Percentiles rank a stretch among this genome's conserved stretches.
phyloP scores from a whole-genome alignment of 257 asterid genomes.

The Solanum medicagineum region DNA sequence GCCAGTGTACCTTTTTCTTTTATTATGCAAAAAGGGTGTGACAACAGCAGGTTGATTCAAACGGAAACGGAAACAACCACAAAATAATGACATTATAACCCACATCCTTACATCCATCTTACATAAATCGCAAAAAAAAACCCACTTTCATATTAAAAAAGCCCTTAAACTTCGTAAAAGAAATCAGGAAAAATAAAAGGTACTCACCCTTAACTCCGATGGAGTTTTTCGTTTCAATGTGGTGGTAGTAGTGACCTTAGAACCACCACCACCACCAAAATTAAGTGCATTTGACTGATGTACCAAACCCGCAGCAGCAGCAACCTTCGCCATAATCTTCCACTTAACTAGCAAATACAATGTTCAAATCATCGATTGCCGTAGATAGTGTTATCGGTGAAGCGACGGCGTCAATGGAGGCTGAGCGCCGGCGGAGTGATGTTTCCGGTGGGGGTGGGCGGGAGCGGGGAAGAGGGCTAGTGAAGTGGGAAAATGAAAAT shows the following conservation, averaged over 20 bases:
- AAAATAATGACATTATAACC: background rate
- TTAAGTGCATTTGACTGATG: constrained; percentile 36
- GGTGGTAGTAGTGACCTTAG: constrained; percentile 28
- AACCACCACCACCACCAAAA: constrained; percentile 29
- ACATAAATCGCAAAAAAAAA: background rate
- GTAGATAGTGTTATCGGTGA: background rate
- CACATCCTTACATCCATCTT: background rate
- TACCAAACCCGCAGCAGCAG: constrained; percentile 34
- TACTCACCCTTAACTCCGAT: constrained; percentile 60
- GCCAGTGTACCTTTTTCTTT: background rate
- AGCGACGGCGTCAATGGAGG: background rate
- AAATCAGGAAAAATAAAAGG: background rate
- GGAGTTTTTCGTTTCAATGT: constrained; percentile 76
- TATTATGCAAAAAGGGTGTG: background rate
- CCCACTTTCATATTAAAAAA: background rate
- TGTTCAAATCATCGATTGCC: background rate
- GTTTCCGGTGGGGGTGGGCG: background rate
- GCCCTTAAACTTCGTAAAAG: background rate
- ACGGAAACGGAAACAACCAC: background rate
- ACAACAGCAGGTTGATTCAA: background rate
- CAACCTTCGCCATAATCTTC: constrained; percentile 57
- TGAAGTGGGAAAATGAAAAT: background rate
- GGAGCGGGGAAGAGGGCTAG: background rate
- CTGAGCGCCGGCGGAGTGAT: background rate
- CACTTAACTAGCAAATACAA: background rate